Conservation (phyloP, 139 green algal genomes). For the Chlorella vulgaris region DNA sequence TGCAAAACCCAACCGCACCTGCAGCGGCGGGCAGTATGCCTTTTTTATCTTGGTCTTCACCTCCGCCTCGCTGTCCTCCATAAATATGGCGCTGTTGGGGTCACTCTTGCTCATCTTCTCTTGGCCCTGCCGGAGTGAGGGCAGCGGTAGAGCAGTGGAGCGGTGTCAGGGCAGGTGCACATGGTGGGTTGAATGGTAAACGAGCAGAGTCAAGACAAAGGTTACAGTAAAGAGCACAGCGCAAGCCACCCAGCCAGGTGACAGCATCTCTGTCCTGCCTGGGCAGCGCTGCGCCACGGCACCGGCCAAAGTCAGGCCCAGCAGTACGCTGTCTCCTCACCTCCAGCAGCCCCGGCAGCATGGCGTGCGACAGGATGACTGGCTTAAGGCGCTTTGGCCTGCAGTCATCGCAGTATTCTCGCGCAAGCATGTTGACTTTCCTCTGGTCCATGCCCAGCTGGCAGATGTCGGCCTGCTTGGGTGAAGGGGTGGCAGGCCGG, state of each 20-base stretch:
- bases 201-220: too few species aligned
- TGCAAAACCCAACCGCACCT: constrained; percentile 37
- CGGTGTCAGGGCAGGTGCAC: too few species aligned
- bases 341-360: constrained; percentile 92
- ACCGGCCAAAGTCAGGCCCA: too few species aligned
- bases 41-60: constrained; percentile 99
- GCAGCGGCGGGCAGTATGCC: constrained; percentile 89
- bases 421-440: constrained; percentile 97
- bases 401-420: constrained; percentile 94
- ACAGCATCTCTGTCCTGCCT: too few species aligned
- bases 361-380: constrained; percentile 96
- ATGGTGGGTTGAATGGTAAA: too few species aligned
- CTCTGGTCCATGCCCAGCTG: constrained; percentile 99
- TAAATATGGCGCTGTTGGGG: constrained; percentile 98
- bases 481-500: background rate
- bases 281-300: too few species aligned
- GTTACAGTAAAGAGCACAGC: too few species aligned
- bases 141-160: background rate
- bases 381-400: constrained; percentile 95
- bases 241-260: background rate
- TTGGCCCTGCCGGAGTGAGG: constrained; percentile 77
- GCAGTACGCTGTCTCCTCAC: constrained; percentile 23
- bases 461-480: constrained; percentile 95
- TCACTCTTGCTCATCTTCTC: constrained; percentile 99
- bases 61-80: constrained; percentile 92